Percentiles rank a stretch among this genome's conserved stretches.
Conservation (phyloP, 2,329 filamentous ascomycete species). For the Exutisphaerella laricina region DNA sequence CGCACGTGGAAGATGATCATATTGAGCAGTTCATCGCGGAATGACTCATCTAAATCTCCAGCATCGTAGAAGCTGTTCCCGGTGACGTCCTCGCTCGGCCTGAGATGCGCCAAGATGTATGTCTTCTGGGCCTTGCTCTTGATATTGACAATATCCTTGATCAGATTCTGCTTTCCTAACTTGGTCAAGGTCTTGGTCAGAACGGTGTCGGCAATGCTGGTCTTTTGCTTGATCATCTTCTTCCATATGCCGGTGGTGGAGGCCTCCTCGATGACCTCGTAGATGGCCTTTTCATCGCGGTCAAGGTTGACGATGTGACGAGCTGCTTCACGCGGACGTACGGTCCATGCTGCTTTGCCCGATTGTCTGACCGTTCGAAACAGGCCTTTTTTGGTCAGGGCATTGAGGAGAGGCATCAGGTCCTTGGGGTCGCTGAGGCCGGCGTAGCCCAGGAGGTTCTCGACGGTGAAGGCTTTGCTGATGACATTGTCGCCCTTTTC, state of each 20-base stretch:
- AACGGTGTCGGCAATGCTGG: constrained; percentile 74
- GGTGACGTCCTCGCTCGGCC: constrained; percentile 81
- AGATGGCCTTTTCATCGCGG: constrained; percentile 75
- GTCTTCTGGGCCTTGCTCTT: constrained; percentile 89
- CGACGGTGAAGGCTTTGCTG: constrained; percentile 31
- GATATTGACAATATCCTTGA: constrained; percentile 86
- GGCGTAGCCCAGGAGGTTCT: constrained; percentile 27
- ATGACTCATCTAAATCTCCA: constrained; percentile 78
- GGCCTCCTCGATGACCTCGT: constrained; percentile 80
- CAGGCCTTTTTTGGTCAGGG: constrained; percentile 28
- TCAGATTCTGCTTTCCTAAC: constrained; percentile 73
- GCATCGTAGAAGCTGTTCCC: constrained; percentile 95
- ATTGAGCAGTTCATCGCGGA: constrained; percentile 71
- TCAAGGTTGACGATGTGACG: constrained; percentile 43
- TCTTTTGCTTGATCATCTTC: constrained; percentile 68
- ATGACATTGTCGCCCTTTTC: constrained; percentile 19
- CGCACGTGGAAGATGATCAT: constrained; percentile 71
- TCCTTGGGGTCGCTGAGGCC: constrained; percentile 18
- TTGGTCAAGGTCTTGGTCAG: constrained; percentile 78
- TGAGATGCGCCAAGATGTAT: constrained; percentile 84
- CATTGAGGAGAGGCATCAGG: constrained; percentile 30
- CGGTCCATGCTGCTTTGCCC: constrained; percentile 29
- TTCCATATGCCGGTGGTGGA: constrained; percentile 87
- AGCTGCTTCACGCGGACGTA: constrained; percentile 23
- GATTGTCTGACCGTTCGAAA: constrained; percentile 29